Evolutionary conservation across 805 yeast genomes (phyloP), one percentile per base, ranked within the genome.

Genomic region (Candida hungchunana): DNA sequence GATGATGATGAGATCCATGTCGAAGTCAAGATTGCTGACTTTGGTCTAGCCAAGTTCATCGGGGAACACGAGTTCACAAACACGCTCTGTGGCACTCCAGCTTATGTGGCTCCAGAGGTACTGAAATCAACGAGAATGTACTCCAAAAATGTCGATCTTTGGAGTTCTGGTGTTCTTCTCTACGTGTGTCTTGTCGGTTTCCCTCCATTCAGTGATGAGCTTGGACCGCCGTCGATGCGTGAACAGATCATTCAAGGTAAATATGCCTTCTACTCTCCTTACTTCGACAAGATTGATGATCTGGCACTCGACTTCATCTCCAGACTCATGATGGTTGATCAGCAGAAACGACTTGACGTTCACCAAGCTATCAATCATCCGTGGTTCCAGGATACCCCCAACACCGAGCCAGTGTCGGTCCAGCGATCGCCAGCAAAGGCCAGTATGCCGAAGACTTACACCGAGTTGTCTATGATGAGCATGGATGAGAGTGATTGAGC

Each of bases 101-200:
- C 90, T 0, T 84, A 84, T 52, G 93, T 84, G 14, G 93, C 93
- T 0, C 94, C 94, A 0, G 94, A 84, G 51, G 82, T 84, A 6
- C 44, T 67, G n/a, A 66, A 71, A 9, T 60, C 69, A 2, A 60
- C 67, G 4, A 57, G 80, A 21, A 66, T 69, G 46, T 84, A 84
- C 48, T 71, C 83, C 22, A 79, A 82, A 23, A 75, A 81, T 29
- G 87, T 80, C 10, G 94, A 84, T 56, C 59, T 84, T 56, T 84
- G 94, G 94, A 82, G 86, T 53, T 72, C 82, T 7, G 94, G 93
- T 4, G 90, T 83, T 2, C 65, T 84, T 30, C 56, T 83, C 12
- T 84, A 84, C 43, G 88, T 83, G 3, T 82, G 93, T 53, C 62
- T 84, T 13, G 82, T 87, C 55, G 94, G 94, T 0, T 84, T 84